Evolutionary conservation across 495 filamentous ascomycete genomes (phyloP), one percentile per base, ranked within the genome.

Genomic region (Oleoguttula mirabilis): DNA sequence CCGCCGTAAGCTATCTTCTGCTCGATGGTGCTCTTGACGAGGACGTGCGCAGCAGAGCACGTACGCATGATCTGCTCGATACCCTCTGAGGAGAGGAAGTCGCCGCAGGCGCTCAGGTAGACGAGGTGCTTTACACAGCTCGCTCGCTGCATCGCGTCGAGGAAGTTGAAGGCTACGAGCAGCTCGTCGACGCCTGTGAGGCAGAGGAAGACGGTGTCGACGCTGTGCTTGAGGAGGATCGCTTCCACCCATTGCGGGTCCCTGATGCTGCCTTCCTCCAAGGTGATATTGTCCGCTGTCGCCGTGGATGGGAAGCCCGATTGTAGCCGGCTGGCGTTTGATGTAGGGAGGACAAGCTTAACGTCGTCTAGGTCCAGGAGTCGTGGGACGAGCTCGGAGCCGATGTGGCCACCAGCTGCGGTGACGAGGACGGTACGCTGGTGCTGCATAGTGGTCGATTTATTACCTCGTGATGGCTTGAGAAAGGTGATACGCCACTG

Each of bases 141-240:
- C 4, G 43, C 33, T n/a, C 36, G 33, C 12, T 36, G 23, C 5
- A 51, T 41, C 21, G 35, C 36, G 43, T 45, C 41, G 7, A 46
- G 24, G 25, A 35, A 27, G 31, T 47, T 47, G 27, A 51, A 12
- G 3, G 48, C 41, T 8, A 36, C 35, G 20, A 46, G 47, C 3
- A 47, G 42, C 25, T 51, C 48, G 32, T 51, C 41, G 17, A 16
- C 16, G 19, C 48, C 48, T 10, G 48, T 46, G 5, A 51, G 17
- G 43, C 31, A 34, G 3, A 51, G 43, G 23, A 51, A 51, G 20
- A 51, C 48, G n/a, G 24, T 23, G 23, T 22, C 28, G 3, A 51
- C 48, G 3, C 6, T 2, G 24, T 51, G 42, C 14, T 40, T 32
- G 8, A 19, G 15, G 15, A 46, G 14, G 10, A 39, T 14, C 19